Conservation (phyloP, 164 flowering plant species). For the Chimonanthus salicifolius region DNA sequence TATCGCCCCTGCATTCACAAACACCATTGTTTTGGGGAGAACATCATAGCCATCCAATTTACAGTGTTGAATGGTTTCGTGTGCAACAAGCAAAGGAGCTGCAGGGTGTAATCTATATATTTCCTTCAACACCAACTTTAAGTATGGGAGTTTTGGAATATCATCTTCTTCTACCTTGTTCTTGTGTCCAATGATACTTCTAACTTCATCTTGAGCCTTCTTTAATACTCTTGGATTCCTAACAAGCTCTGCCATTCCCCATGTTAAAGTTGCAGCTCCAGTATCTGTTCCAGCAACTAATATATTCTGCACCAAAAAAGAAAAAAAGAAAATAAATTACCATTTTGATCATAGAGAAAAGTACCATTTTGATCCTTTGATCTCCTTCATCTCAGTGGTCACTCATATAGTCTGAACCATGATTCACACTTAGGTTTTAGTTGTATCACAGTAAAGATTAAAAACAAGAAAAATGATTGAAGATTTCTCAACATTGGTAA, state of each 20-base stretch:
- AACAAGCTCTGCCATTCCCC: slow-evolving; percentile 5
- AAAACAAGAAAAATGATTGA: too few species aligned
- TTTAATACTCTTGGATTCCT: neutral
- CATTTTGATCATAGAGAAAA: too few species aligned
- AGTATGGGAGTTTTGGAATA: neutral
- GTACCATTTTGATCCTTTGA: too few species aligned
- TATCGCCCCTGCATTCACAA: slow-evolving; percentile 1
- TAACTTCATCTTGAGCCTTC: slow-evolving; percentile 1
- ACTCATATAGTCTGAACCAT: too few species aligned
- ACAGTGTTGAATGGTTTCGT: neutral
- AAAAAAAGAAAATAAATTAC: neutral
- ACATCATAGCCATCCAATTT: neutral
- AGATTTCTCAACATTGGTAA: too few species aligned
- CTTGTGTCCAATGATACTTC: neutral
- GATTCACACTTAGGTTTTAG: too few species aligned
- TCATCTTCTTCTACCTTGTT: slow-evolving; percentile 4
- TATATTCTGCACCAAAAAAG: neutral
- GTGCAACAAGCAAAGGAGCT: neutral
- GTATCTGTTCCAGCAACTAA: slow-evolving; percentile 5
- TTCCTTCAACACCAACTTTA: slow-evolving; percentile 1
- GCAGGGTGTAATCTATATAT: neutral
- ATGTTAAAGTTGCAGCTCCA: neutral
- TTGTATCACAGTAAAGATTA: too few species aligned
- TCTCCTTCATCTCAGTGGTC: too few species aligned
- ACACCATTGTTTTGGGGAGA: neutral